These are phyloP conservation scores for Quercus mongolica DNA, from an alignment of 306 rosid species.

Conservation along the genomic window DNA sequence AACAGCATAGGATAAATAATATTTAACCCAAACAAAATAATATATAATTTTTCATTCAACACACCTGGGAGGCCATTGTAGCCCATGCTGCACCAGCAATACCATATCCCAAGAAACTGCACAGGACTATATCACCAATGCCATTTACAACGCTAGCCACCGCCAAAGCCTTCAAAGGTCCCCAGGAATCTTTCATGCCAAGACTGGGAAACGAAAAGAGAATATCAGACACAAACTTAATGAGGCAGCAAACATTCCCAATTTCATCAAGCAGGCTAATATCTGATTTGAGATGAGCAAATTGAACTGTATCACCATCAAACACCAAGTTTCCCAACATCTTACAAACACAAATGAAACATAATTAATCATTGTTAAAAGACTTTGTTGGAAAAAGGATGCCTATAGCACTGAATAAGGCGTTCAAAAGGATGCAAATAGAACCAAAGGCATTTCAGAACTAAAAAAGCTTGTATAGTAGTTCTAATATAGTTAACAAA, in stretches of 20 bases:
- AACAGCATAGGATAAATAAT: background rate
- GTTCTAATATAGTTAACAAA: background rate
- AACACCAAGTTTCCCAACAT: background rate
- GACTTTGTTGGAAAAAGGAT: background rate
- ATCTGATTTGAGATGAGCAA: background rate
- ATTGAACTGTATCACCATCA: background rate
- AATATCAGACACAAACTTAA: conserved; percentile 9
- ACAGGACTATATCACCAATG: conserved; percentile 55
- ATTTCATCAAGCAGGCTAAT: background rate
- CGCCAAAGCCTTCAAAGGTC: conserved; percentile 78
- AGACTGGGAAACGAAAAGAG: conserved; percentile 41
- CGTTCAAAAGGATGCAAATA: no score
- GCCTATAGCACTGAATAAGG: background rate
- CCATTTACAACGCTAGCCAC: conserved; percentile 58
- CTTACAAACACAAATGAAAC: background rate
- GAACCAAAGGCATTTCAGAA: background rate
- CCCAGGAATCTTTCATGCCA: conserved; percentile 96
- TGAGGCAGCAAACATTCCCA: conserved; percentile 6
- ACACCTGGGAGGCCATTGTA: conserved; percentile 71
- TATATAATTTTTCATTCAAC: conserved; percentile 21
- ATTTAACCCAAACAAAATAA: background rate
- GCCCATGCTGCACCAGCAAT: conserved; percentile 93
- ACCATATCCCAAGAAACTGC: conserved; percentile 61
- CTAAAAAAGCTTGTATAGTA: background rate
- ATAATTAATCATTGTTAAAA: background rate